These are phyloP conservation scores for Solanum hybrid DNA, from an alignment of 305 asterid species.

Conservation along the genomic window DNA sequence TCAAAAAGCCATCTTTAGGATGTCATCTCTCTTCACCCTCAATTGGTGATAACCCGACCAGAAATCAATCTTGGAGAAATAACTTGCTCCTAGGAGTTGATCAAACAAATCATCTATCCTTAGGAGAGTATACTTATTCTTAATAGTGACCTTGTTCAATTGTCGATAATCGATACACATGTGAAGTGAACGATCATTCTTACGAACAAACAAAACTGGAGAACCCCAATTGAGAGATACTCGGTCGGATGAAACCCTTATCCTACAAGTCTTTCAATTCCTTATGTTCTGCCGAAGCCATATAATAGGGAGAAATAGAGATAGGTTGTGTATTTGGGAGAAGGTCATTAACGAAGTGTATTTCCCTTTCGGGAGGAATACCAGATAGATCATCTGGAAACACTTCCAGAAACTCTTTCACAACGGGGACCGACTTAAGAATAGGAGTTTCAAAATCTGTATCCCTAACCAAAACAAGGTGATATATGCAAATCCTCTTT, in stretches of 20 bases:
- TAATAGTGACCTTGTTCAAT: background rate
- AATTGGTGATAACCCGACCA: background rate
- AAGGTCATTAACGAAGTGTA: background rate
- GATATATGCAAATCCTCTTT: background rate
- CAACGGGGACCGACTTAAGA: background rate
- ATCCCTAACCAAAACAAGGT: background rate
- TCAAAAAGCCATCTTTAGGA: background rate
- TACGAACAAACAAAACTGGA: background rate
- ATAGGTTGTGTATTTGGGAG: background rate
- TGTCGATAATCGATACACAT: background rate
- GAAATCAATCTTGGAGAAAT: background rate
- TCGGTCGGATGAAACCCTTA: background rate
- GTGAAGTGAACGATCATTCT: background rate
- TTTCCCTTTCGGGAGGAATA: background rate
- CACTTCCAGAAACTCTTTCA: background rate
- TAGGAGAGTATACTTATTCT: background rate
- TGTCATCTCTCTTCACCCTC: background rate
- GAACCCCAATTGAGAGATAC: background rate
- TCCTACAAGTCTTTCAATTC: background rate
- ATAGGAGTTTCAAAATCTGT: background rate
- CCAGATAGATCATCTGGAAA: background rate
- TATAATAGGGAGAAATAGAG: background rate
- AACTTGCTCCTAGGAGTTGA: background rate
- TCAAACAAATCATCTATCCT: background rate
- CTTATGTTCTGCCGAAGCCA: background rate